Evolutionary conservation across 140 eudicot species (phyloP), one percentile per base, ranked within the genome.

Genomic region (Flaveria floridana): DNA sequence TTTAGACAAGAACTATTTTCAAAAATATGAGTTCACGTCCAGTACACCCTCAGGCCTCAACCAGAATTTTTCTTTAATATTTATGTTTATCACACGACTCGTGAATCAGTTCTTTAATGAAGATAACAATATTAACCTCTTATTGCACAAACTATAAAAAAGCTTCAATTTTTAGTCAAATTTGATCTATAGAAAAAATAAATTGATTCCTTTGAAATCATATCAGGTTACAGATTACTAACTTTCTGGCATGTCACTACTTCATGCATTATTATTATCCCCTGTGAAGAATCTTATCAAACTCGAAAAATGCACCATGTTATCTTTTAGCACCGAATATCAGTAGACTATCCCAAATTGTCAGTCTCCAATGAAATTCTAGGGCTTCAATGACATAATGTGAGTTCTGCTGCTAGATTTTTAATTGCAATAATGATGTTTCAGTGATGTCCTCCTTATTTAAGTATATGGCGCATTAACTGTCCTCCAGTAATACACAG

Each of bases 261-360:
- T 39, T 42, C 58, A 15, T 41, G 70, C 18, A 44, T 42, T 20
- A 7, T 25, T 56, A 56, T 56, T 37, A 56, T 56, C 4, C 19
- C 39, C 15, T 64, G 14, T 30, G 3, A 64, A 64, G 23, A 64
- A 30, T 15, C 19, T 64, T 64, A n/a, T 37, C 50, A 65, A 34
- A 65, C 9, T 65, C 25, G 7, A 37, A 48, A n/a, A 34, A 37
- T 30, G 26, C 26, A 34, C 70, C 70, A 65, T 7, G 28, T n/a
- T 73, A n/a, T 62, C 20, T 15, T 73, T 73, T 59, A 73, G 78
- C 30, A 57, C 70, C 26, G 44, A 73, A 59, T 46, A 74, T 14
- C 25, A 23, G 12, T 44, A 18, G 20, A 21, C 71, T 50, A 21
- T 41, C 34, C 78, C 37, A 62, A 23, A 46, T 25, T 62, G 47